These are phyloP conservation scores for Neostapfia colusana DNA, from an alignment of 176 grass and related monocot species.

Conservation along the genomic window DNA sequence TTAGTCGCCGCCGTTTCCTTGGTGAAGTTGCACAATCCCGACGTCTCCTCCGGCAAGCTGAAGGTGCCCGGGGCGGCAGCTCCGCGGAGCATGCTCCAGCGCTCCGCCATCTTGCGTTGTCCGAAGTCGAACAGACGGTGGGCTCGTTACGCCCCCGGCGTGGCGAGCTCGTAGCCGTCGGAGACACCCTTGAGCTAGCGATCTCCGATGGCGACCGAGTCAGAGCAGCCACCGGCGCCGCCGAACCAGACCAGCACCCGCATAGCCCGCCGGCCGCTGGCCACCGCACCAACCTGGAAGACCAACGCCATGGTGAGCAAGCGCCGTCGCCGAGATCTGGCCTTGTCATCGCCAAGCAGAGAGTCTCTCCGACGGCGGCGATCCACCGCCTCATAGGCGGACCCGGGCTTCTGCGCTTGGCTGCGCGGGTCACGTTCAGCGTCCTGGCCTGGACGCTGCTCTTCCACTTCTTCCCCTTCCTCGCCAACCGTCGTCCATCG, in stretches of 20 bases:
- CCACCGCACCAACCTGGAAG: too few relatives aligned
- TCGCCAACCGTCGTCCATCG: conserved; percentile 53
- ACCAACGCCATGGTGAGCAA: too few relatives aligned
- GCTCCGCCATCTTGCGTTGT: conserved; percentile 42
- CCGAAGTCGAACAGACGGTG: conserved; percentile 63
- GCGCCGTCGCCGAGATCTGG: too few relatives aligned
- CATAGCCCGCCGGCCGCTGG: too few relatives aligned
- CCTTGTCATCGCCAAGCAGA: conserved; percentile 48
- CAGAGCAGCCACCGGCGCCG: too few relatives aligned
- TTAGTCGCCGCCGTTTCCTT: conserved; percentile 31
- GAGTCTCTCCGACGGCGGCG: conserved; percentile 24
- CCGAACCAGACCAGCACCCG: too few relatives aligned
- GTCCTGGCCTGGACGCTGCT: conserved; percentile 70
- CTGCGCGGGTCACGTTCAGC: conserved; percentile 64
- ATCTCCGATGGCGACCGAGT: too few relatives aligned
- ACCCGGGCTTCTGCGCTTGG: conserved; percentile 47
- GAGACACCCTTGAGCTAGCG: conserved; percentile 68
- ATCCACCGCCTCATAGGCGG: conserved; percentile 37
- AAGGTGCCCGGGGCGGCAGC: conserved; percentile 52
- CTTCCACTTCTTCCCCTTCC: conserved; percentile 62
- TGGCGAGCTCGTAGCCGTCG: conserved; percentile 56
- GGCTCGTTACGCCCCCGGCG: neutral
- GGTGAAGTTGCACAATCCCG: conserved; percentile 52
- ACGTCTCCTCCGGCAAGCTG: conserved; percentile 45
- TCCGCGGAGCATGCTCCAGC: conserved; percentile 57